A percentile compares a stretch with the other conserved stretches of the same genome.
Evolutionary conservation across 1,284 basidiomycete species (phyloP).

Genomic region (Leccinum griseonigrum): DNA sequence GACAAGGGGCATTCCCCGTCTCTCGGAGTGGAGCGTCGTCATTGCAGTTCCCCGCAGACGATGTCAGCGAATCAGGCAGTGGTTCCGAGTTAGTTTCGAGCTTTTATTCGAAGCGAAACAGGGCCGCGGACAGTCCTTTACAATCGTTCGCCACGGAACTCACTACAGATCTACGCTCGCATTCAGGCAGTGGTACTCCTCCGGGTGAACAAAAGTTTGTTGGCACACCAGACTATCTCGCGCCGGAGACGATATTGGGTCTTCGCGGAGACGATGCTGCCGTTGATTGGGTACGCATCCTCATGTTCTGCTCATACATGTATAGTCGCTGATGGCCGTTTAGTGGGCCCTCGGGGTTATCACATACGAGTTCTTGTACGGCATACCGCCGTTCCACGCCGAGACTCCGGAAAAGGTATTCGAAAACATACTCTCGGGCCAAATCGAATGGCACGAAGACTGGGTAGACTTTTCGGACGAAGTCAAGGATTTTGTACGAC

Average conservation of each 20-base stretch:
- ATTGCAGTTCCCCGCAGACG: constrained; percentile 71
- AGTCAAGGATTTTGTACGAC: constrained; percentile 89
- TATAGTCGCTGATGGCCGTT: constrained; percentile 17
- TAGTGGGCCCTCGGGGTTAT: constrained; percentile 98
- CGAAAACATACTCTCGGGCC: constrained; percentile 98
- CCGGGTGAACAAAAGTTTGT: constrained; percentile 89
- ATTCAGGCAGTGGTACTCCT: constrained; percentile 61
- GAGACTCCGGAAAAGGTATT: constrained; percentile 97
- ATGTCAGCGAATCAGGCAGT: constrained; percentile 75
- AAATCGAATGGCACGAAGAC: constrained; percentile 95
- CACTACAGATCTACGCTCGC: constrained; percentile 75
- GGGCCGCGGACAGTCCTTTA: constrained; percentile 67
- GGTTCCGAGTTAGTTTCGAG: constrained; percentile 75
- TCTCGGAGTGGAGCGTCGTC: constrained; percentile 61
- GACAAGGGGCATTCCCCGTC: constrained; percentile 55
- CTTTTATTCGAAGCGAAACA: constrained; percentile 55
- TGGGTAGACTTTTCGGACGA: constrained; percentile 86
- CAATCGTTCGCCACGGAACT: constrained; percentile 81
- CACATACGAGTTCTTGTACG: constrained; percentile 97
- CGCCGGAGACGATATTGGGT: constrained; percentile 95
- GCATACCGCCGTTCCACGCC: constrained; percentile 96
- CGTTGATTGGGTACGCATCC: constrained; percentile 87
- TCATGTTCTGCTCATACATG: constrained; percentile 7
- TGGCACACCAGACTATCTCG: constrained; percentile 95
- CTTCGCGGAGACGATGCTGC: constrained; percentile 93